A percentile compares a stretch with the other conserved stretches of the same genome.
Conservation (phyloP, 2,329 filamentous ascomycete species). For the Fusarium pininemorale region DNA sequence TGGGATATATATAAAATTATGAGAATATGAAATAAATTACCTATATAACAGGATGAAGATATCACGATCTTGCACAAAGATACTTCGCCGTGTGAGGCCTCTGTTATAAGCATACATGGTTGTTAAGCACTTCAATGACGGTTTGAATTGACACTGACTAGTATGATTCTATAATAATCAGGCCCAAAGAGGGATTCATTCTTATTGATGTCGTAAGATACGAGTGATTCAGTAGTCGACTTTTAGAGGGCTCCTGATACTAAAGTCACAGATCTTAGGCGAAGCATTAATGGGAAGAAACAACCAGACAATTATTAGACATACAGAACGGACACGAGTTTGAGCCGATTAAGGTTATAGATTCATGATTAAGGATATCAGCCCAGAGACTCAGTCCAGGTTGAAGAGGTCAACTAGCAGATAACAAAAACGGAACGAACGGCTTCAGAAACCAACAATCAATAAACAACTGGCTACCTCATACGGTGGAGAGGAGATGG, state of each 20-base stretch:
- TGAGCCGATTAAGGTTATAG: background rate
- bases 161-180: background rate
- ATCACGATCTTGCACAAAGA: background rate
- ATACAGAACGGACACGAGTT: background rate
- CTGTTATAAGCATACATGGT: too few relatives aligned
- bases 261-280: background rate
- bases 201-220: background rate
- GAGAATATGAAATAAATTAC: background rate
- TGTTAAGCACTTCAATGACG: background rate
- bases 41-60: background rate
- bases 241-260: background rate
- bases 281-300: background rate
- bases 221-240: too few relatives aligned
- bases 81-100: background rate
- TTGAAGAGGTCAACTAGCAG: background rate
- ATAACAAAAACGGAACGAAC: slow-evolving; percentile 8
- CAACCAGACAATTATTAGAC: background rate
- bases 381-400: background rate
- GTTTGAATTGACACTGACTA: background rate
- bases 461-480: background rate
- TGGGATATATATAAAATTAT: background rate
- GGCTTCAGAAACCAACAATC: background rate
- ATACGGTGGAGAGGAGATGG: background rate
- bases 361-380: background rate
- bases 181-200: too few relatives aligned